Base-by-base conservation (phyloP, 148 eudicot species). In the Nepenthes gracilis region DNA sequence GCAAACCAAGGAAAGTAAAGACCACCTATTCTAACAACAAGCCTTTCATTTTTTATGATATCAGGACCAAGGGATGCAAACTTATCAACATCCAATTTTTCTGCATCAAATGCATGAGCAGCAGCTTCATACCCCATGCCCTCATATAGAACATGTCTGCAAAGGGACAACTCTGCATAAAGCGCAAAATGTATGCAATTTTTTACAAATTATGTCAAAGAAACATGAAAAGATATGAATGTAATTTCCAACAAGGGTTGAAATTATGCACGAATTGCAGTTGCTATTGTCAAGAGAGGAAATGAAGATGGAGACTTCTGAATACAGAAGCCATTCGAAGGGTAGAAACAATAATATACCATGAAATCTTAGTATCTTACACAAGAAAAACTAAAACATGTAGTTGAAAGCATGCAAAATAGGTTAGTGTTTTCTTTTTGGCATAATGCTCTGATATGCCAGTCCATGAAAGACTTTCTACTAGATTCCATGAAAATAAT, bases 41-140 rank as follows among this genome's bases (percentile, higher is more conserved):
- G 70, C 54, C 53, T 58, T 56, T 74, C 77, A 61, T 67, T 57
- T 56, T 67, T 64, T 43, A 73, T 36, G 47, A 70, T 40, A 49
- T 57, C 78, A 43, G 65, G 64, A 71, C 69, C 72, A 52, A 60
- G 63, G 60, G 69, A 78, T 52, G 70, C 33, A 70, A 78, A 70
- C 33, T 68, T 58, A 54, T 68, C 72, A 23, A 23, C 23, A 10
- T 70, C 63, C 73, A 75, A 34, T 59, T 80, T 77, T 68, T 73
- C 77, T 58, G 67, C 52, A 58, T 70, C 69, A 70, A 75, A 80
- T 15, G 78, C 82, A 65, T 12, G 59, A 53, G 71, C 72, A 67
- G 78, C 74, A 63, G 77, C 81, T 74, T 76, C 81, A 72, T 75
- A 72, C 35, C 81, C 81, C 84, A 77, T 77, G 54, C 77, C 79